These are phyloP conservation scores for Catharanthus roseus DNA, from an alignment of 257 asterid genomes.

Conservation along the genomic window DNA sequence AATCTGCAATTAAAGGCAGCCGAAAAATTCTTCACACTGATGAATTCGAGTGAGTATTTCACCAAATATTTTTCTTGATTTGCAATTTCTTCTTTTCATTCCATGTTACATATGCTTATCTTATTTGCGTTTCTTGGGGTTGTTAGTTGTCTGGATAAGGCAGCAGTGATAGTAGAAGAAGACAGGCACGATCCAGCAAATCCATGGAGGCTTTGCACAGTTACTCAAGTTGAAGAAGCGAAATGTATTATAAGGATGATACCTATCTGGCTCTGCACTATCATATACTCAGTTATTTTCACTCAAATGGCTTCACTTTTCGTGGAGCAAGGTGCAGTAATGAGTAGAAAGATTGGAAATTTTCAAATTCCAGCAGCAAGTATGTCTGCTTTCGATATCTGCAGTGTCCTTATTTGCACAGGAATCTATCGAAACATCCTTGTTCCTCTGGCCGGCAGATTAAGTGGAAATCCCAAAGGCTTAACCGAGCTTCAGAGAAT, in stretches of 20 bases:
- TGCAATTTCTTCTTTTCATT: neutral
- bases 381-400: constrained; percentile 73
- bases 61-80: neutral
- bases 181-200: constrained; percentile 26
- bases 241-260: constrained; percentile 65
- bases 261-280: constrained; percentile 80
- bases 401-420: constrained; percentile 60
- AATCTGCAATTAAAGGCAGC: constrained; percentile 52
- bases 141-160: constrained; percentile 57
- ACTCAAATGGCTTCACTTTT: constrained; percentile 83
- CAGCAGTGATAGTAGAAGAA: constrained; percentile 38
- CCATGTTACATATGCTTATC: neutral
- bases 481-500: constrained; percentile 74
- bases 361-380: constrained; percentile 75
- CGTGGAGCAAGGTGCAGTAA: constrained; percentile 71
- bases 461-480: constrained; percentile 52
- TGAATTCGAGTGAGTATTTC: constrained; percentile 39
- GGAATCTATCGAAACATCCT: constrained; percentile 47
- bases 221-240: constrained; percentile 78
- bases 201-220: constrained; percentile 67
- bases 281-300: constrained; percentile 67
- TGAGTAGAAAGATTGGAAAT: constrained; percentile 36
- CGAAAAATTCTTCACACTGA: constrained; percentile 57
- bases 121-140: neutral
- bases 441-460: constrained; percentile 38